Base-by-base conservation (phyloP, 306 rosid species). In the Trifolium pratense region DNA sequence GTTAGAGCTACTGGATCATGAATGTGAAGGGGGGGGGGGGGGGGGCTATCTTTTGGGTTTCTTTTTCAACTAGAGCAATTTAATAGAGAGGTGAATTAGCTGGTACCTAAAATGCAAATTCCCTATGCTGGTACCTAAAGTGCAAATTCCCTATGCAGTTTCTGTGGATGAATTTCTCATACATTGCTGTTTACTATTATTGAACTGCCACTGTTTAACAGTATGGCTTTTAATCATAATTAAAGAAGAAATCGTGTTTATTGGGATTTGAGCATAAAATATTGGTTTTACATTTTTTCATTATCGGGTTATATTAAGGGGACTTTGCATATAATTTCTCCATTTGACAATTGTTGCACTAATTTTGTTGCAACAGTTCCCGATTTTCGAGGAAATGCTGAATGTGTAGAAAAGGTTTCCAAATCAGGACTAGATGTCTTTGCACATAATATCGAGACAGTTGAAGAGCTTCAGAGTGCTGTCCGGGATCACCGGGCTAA, bases 381-480 rank as follows among this genome's bases (percentile, higher is more conserved):
- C 70, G 99, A 95, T 80, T 95, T 95, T 74, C 91, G 83, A 82
- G 99, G 99, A 87, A 89, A 95, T 71, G 39, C 85, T 17, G 68
- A 81, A 34, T 91, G 96, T 77, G 92, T 95, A 31, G 89, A 87
- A 85, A 88, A 74, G 84, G 97, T 95, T 78, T 90, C 99, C 45
- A 87, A 73, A 61, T 95, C 99, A 13, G 99, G 99, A 55, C 74
- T 95, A 72, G 97, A 95, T 81, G 99, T 95, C 75, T 83, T 95
- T 79, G 99, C 99, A 39, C 99, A 95, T 83, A 95, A 95, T 71
- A 95, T 95, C 52, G 99, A 95, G 82, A 95, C 99, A 26, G 97
- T 91, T 48, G 99, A 95, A 83, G 99, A 91, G 86, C 99, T 95
- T 82, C 99, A 95, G 79, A 82, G 81, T 58, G 80, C 78, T 51